These are phyloP conservation scores for Fagopyrum esculentum DNA, from an alignment of 148 eudicot genomes.

Conservation along the genomic window DNA sequence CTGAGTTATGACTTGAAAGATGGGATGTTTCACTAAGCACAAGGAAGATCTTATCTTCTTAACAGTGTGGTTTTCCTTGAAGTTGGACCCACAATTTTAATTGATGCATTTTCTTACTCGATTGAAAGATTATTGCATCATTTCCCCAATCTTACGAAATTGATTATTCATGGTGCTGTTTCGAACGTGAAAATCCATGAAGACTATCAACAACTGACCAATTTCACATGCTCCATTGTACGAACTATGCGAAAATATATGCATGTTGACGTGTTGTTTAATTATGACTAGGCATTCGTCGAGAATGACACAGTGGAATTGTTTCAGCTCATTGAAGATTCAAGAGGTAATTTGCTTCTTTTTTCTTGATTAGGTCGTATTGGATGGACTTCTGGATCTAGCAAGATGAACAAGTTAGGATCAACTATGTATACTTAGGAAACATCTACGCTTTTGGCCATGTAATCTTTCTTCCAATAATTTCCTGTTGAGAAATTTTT, in stretches of 20 bases:
- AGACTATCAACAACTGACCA: constrained; percentile 63
- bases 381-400: no score
- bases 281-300: constrained; percentile 28
- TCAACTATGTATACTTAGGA: not conserved
- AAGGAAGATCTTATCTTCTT: constrained; percentile 49
- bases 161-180: constrained; percentile 67
- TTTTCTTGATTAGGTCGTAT: not conserved
- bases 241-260: constrained; percentile 66
- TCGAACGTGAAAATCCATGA: constrained; percentile 74
- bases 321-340: not conserved
- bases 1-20: constrained; percentile 67
- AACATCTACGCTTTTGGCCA: not conserved
- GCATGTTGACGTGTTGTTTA: constrained; percentile 64
- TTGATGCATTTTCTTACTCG: constrained; percentile 56
- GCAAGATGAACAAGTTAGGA: no score
- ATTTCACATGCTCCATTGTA: constrained; percentile 64
- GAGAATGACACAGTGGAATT: not conserved
- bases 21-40: constrained; percentile 49
- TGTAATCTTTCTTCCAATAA: not conserved
- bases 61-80: constrained; percentile 59
- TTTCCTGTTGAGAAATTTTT: not conserved
- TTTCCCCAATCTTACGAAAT: constrained; percentile 68
- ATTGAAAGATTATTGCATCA: constrained; percentile 55
- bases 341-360: no score
- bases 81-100: constrained; percentile 78